These are phyloP conservation scores for Xylaria telfairii DNA, from an alignment of 495 filamentous ascomycete species.

Conservation along the genomic window DNA sequence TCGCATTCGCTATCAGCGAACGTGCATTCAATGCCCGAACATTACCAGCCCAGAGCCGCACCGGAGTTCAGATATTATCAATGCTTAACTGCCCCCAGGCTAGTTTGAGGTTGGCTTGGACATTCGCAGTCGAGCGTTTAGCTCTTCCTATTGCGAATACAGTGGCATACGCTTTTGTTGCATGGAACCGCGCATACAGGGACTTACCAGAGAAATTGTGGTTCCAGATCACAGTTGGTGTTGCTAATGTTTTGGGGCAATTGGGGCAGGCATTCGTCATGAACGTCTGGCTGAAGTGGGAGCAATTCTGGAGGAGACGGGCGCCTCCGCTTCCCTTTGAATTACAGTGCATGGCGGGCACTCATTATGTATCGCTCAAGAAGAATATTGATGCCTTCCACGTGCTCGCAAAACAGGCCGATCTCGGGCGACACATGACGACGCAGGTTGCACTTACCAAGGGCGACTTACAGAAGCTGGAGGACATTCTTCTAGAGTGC, in stretches of 20 bases:
- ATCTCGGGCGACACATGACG: constrained; percentile 11
- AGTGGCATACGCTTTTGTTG: constrained; percentile 20
- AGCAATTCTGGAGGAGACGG: constrained; percentile 16
- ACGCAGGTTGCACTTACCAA: constrained; percentile 19
- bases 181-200: constrained; percentile 19
- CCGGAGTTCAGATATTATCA: constrained; percentile 4
- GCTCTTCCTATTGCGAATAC: constrained; percentile 19
- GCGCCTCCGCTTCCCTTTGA: constrained; percentile 5
- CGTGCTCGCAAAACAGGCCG: constrained; percentile 14
- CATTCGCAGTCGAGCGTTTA: constrained; percentile 20
- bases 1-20: constrained; percentile 16
- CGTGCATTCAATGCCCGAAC: constrained; percentile 22
- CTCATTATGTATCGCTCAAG: constrained; percentile 14
- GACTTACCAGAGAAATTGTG: constrained; percentile 16
- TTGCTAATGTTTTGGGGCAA: constrained; percentile 19
- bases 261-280: constrained; percentile 23
- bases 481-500: constrained; percentile 19
- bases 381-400: constrained; percentile 19
- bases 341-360: constrained; percentile 3
- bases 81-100: constrained; percentile 13
- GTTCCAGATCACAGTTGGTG: constrained; percentile 20
- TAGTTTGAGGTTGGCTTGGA: constrained; percentile 16
- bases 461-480: constrained; percentile 19
- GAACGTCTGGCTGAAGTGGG: constrained; percentile 19
- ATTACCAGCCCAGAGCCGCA: constrained; percentile 19